Evolutionary conservation across 139 green algal species (phyloP), one percentile per base, ranked within the genome.

Genomic region (Chlorokybus atmophyticus): DNA sequence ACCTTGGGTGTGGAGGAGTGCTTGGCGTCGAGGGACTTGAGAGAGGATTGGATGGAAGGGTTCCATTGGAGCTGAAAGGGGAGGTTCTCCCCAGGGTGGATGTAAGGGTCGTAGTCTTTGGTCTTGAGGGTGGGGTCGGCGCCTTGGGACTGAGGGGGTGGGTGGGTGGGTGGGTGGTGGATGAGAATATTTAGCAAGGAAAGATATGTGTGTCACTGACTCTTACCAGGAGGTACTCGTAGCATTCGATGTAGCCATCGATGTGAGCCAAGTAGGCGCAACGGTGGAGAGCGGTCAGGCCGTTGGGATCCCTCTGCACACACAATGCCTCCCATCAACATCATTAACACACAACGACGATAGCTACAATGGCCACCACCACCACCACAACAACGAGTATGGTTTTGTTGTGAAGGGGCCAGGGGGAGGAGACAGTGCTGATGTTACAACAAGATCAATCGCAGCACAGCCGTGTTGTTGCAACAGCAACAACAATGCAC

Each of bases 191-290:
- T n/a, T n/a, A n/a, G n/a, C n/a, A n/a, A n/a, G n/a, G n/a, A n/a
- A n/a, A n/a, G n/a, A n/a, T n/a, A n/a, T n/a, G n/a, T n/a, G n/a
- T n/a, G n/a, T n/a, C n/a, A n/a, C n/a, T n/a, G n/a, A n/a, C n/a
- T n/a, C n/a, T n/a, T n/a, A n/a, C n/a, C n/a, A 95, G 80, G 49
- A 95, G 74, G 53, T 87, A 90, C 74, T 96, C 88, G 64, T 94
- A 96, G 2, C 94, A 79, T 60, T 94, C 85, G 35, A 91, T 54
- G 70, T 95, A 95, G 1, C 88, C 88, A 3, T 90, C 80, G 52
- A 87, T 79, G 52, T 94, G 87, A 1, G 84, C 78, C 60, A 96
- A 75, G 59, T 86, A 81, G 1, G 87, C 88, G 4, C 85, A 87
- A 6, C 88, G 73, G 68, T 96, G 88, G 40, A 96, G 77, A 0